These are phyloP conservation scores for Blepharisma japonicum DNA, from an alignment of 73 alveolate genomes.

Conservation along the genomic window DNA sequence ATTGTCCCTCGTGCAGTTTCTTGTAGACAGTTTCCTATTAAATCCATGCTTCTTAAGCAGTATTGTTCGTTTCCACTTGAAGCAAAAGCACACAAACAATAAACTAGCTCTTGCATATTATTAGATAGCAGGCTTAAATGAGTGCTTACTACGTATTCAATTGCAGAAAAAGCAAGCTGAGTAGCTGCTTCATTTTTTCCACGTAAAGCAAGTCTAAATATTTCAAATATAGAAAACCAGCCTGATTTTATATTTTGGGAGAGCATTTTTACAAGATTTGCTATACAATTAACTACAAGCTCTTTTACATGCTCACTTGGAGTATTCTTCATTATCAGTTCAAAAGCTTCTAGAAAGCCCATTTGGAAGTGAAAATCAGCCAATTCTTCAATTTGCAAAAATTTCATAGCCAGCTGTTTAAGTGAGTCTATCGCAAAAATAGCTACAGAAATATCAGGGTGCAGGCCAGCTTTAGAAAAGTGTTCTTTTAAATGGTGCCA, in stretches of 20 bases:
- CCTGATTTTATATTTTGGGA: constrained; percentile 52
- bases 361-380: constrained; percentile 70
- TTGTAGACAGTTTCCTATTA: neutral
- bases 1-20: too few species aligned
- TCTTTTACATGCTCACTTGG: constrained; percentile 36
- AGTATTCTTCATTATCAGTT: constrained; percentile 55
- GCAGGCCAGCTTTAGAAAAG: constrained; percentile 73
- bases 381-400: constrained; percentile 62
- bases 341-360: constrained; percentile 80
- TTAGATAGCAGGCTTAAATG: constrained; percentile 34
- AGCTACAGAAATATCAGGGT: constrained; percentile 58
- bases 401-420: constrained; percentile 73
- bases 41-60: constrained; percentile 36
- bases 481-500: constrained; percentile 86
- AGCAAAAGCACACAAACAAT: constrained; percentile 40
- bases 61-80: constrained; percentile 20
- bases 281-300: constrained; percentile 48
- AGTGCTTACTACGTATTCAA: constrained; percentile 25
- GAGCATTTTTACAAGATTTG: constrained; percentile 35
- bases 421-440: constrained; percentile 73
- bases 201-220: neutral
- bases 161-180: constrained; percentile 30
- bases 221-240: constrained; percentile 55
- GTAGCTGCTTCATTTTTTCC: constrained; percentile 41
- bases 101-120: constrained; percentile 32